Base-by-base conservation (phyloP, 208 protist species). In the Leishmania turanica region DNA sequence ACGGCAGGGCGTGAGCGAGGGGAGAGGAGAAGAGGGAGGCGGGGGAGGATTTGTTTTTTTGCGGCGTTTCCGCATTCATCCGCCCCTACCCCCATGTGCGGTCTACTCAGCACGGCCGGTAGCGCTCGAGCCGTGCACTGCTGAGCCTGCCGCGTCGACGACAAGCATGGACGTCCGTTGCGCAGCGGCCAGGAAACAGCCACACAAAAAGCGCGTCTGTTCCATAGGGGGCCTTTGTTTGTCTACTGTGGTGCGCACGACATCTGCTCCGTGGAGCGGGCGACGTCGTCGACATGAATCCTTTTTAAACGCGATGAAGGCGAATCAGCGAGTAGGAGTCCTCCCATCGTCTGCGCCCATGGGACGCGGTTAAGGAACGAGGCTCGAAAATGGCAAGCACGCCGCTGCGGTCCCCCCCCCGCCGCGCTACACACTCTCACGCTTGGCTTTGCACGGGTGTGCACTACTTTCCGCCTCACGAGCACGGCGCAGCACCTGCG, bases 401-500 rank as follows among this genome's bases (percentile, higher is more conserved):
- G 58, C 58, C 7, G n/a, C 58, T 64, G n/a, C 27, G 58, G 27
- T 15, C 58, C 1, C 1, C 1, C 1, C 58, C 6, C 2, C 27
- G n/a, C 58, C 58, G 62, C 62, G 40, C 62, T 34, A 40, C 11
- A 42, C 31, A 21, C 62, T 24, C 62, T 68, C 15, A 15, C 31
- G 13, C 31, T 21, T 40, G 62, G 8, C 31, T 21, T 40, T 40
- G 27, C 62, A 5, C 62, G 9, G 31, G 62, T 68, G 27, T 34
- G 21, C 34, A 17, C 65, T 58, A 51, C 42, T 82, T 81, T 51
- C 8, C 15, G 24, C 56, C 31, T 85, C 82, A 34, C 83, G 66
- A 8, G 84, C 88, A 27, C 75, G 79, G 34, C 75, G 68, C 62
- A 93, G 86, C 53, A 69, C 86, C 70, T 86, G 80, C 45, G 87